These are phyloP conservation scores for Wickerhamia fluorescens DNA, from an alignment of 805 yeast species.

Conservation along the genomic window DNA sequence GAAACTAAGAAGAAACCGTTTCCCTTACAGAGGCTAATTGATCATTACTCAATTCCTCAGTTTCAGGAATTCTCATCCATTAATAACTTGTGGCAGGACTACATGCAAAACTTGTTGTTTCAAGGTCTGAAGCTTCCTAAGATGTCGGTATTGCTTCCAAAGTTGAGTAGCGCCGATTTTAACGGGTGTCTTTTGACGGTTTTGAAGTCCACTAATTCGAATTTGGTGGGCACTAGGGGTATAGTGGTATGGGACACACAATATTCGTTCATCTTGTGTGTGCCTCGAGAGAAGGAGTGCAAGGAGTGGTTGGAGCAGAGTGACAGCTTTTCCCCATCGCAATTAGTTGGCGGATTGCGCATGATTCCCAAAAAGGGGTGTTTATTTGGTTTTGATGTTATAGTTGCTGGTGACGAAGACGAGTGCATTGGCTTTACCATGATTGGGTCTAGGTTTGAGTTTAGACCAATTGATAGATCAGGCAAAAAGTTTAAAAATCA, in stretches of 20 bases:
- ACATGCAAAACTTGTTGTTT: constrained; percentile 51
- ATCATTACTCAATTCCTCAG: constrained; percentile 25
- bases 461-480: constrained; percentile 73
- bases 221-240: constrained; percentile 58
- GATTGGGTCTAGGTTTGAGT: constrained; percentile 72
- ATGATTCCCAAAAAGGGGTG: constrained; percentile 64
- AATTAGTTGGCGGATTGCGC: constrained; percentile 54
- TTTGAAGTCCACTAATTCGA: constrained; percentile 46
- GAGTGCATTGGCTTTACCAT: constrained; percentile 50
- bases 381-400: constrained; percentile 46
- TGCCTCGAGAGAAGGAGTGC: constrained; percentile 31
- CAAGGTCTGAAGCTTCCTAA: constrained; percentile 21
- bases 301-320: constrained; percentile 25
- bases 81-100: constrained; percentile 67
- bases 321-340: constrained; percentile 14
- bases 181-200: constrained; percentile 70
- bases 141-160: constrained; percentile 35
- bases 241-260: constrained; percentile 83
- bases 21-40: constrained; percentile 16
- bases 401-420: constrained; percentile 20
- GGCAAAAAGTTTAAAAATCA: constrained; percentile 81
- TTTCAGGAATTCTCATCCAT: constrained; percentile 49
- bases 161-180: constrained; percentile 71
- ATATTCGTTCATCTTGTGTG: constrained; percentile 57
- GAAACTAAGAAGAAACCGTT: constrained; percentile 17